A percentile compares a stretch with the other conserved stretches of the same genome.
phyloP scores from a whole-genome alignment of 78 protist species.

The Dictyostelium firmibasis region DNA sequence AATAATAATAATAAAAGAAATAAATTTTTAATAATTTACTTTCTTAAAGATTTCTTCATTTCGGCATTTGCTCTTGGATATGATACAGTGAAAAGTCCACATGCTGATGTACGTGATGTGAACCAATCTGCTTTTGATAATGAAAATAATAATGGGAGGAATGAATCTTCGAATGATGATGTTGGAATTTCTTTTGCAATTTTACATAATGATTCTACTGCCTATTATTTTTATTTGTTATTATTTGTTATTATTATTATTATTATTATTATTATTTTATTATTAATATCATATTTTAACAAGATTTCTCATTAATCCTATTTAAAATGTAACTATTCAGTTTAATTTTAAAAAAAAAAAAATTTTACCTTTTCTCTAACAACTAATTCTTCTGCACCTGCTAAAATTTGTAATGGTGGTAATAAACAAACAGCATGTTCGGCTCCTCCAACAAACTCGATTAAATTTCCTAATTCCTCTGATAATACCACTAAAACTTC shows the following conservation, averaged over 20 bases:
- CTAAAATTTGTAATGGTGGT: slow-evolving; percentile 92
- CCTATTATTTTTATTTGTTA: slow-evolving; percentile 62
- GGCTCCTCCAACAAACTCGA: slow-evolving; percentile 94
- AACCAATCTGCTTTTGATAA: slow-evolving; percentile 95
- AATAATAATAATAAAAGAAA: background rate
- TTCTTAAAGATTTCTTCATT: slow-evolving; percentile 78
- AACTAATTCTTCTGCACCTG: slow-evolving; percentile 94
- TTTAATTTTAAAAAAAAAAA: background rate
- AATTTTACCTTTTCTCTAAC: slow-evolving; percentile 95
- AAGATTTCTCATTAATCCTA: background rate
- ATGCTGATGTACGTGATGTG: slow-evolving; percentile 95
- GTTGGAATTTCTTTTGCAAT: slow-evolving; percentile 74
- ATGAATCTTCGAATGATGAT: slow-evolving; percentile 53
- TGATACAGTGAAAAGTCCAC: slow-evolving; percentile 89
- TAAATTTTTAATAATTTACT: slow-evolving; percentile 18
- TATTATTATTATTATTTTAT: background rate
- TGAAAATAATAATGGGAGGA: slow-evolving; percentile 84
- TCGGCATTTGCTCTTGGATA: slow-evolving; percentile 79
- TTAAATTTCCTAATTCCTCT: slow-evolving; percentile 95
- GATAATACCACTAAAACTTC: slow-evolving; percentile 96
- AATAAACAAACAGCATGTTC: slow-evolving; percentile 88
- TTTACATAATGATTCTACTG: slow-evolving; percentile 90
- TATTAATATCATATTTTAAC: background rate
- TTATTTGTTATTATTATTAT: background rate
- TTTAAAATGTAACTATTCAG: background rate